These are phyloP conservation scores for Blastocystis sp. DNA, from an alignment of 352 stramenopile genomes.

Conservation along the genomic window DNA sequence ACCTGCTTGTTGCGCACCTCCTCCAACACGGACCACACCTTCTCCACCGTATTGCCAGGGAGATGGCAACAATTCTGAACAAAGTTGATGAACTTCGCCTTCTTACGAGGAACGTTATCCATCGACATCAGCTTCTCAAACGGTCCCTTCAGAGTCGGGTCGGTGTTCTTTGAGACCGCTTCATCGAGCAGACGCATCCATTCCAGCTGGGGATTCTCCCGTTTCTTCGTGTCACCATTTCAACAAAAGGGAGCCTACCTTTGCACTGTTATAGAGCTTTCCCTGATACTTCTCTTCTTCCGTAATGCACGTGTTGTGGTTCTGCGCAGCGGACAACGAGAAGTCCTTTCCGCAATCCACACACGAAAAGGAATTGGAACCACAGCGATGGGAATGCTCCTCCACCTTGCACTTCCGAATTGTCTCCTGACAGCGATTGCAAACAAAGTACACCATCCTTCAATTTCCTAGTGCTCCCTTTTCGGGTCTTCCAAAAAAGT, in stretches of 20 bases:
- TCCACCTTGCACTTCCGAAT: conserved; percentile 72
- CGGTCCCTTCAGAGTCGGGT: conserved; percentile 42
- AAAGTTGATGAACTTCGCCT: conserved; percentile 72
- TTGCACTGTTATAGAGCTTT: conserved; percentile 66
- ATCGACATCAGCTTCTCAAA: conserved; percentile 50
- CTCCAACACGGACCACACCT: conserved; percentile 67
- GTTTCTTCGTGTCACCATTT: conserved; percentile 27
- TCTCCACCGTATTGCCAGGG: conserved; percentile 45
- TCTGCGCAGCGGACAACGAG: background rate
- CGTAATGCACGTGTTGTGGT: conserved; percentile 72
- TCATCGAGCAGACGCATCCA: conserved; percentile 72
- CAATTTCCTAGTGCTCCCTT: no score
- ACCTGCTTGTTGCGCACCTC: conserved; percentile 64
- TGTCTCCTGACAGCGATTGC: conserved; percentile 71
- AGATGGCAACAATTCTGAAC: conserved; percentile 69
- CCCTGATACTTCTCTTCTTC: conserved; percentile 74
- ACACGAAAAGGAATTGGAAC: conserved; percentile 71
- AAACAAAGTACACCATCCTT: conserved; percentile 74
- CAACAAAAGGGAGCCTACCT: background rate
- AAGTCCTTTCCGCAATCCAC: conserved; percentile 73
- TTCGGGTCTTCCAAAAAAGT: no score
- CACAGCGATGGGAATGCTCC: conserved; percentile 69
- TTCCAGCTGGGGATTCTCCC: conserved; percentile 72
- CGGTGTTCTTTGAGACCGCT: conserved; percentile 51
- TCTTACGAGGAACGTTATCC: conserved; percentile 71